Evolutionary conservation across 352 stramenopile genomes (phyloP).

Genomic region (Pythium guiyangense): DNA sequence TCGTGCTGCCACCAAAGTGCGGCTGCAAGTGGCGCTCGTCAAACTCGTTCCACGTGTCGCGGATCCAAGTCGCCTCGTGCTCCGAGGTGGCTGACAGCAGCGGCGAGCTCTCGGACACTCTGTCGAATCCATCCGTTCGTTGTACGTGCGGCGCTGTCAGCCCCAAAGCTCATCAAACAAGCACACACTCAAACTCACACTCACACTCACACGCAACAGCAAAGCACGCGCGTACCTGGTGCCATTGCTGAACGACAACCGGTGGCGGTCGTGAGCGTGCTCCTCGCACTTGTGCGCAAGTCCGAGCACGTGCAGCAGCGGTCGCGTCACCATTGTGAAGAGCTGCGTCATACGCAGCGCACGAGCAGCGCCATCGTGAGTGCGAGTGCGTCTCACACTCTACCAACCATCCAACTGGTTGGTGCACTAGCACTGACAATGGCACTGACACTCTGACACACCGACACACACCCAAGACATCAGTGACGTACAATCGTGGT

Average conservation of each 20-base stretch:
- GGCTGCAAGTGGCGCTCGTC: slow-evolving; percentile 69
- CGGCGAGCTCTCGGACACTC: slow-evolving; percentile 13
- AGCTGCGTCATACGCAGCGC: slow-evolving; percentile 10
- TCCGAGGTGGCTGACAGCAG: slow-evolving; percentile 21
- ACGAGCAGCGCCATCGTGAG: background rate
- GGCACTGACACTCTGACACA: background rate
- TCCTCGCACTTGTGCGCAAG: slow-evolving; percentile 21
- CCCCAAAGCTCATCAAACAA: background rate
- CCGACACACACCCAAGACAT: background rate
- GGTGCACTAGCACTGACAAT: background rate
- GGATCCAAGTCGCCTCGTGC: slow-evolving; percentile 34
- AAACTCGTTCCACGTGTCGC: slow-evolving; percentile 48
- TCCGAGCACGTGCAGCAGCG: slow-evolving; percentile 19
- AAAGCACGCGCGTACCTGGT: background rate
- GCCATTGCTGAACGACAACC: background rate
- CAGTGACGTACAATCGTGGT: slow-evolving; percentile 35
- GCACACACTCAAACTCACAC: background rate
- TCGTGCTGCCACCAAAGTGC: slow-evolving; percentile 42
- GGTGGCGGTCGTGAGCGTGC: slow-evolving; percentile 15
- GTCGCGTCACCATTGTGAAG: slow-evolving; percentile 24
- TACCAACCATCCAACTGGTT: background rate
- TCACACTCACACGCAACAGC: background rate
- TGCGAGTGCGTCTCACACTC: background rate
- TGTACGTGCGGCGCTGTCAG: background rate
- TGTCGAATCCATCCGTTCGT: background rate